Evolutionary conservation across 768 basidiomycete genomes (phyloP).

Genomic region (Mycena galopus): DNA sequence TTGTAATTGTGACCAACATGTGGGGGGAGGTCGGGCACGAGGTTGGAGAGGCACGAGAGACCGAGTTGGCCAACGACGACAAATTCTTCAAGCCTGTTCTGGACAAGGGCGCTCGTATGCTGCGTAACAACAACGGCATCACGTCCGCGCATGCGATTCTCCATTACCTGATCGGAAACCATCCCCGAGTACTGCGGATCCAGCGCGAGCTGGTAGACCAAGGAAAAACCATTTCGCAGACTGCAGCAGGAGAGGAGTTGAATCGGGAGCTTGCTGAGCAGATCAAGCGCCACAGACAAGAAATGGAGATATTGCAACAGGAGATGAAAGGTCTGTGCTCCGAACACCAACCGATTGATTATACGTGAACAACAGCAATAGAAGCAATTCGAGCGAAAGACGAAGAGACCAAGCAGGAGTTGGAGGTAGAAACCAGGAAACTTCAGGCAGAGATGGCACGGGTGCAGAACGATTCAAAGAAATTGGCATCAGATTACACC

Average conservation of each 20-base stretch:
- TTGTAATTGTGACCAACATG: constrained; percentile 68
- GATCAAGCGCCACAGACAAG: constrained; percentile 59
- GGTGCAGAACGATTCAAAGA: constrained; percentile 54
- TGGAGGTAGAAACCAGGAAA: constrained; percentile 58
- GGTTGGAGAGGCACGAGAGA: constrained; percentile 55
- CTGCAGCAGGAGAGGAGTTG: constrained; percentile 67
- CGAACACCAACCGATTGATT: neutral
- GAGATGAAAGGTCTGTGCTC: constrained; percentile 54
- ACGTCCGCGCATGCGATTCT: constrained; percentile 59
- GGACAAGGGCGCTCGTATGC: constrained; percentile 54
- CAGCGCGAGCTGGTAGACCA: constrained; percentile 69
- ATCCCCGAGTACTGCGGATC: constrained; percentile 61
- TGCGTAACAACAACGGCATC: constrained; percentile 51
- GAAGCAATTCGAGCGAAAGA: constrained; percentile 58
- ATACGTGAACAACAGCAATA: constrained; percentile 11
- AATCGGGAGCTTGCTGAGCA: constrained; percentile 63
- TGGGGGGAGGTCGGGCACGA: constrained; percentile 59
- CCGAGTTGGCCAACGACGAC: constrained; percentile 49
- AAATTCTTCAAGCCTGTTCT: constrained; percentile 60
- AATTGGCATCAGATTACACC: constrained; percentile 54
- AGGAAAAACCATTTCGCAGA: constrained; percentile 61
- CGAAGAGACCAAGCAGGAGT: constrained; percentile 59
- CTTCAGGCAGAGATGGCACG: constrained; percentile 59
- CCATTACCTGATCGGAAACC: constrained; percentile 54
- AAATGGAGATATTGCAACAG: constrained; percentile 58